phyloP scores from a whole-genome alignment of 2,329 filamentous ascomycete genomes.

The Hypoxylon sp. region DNA sequence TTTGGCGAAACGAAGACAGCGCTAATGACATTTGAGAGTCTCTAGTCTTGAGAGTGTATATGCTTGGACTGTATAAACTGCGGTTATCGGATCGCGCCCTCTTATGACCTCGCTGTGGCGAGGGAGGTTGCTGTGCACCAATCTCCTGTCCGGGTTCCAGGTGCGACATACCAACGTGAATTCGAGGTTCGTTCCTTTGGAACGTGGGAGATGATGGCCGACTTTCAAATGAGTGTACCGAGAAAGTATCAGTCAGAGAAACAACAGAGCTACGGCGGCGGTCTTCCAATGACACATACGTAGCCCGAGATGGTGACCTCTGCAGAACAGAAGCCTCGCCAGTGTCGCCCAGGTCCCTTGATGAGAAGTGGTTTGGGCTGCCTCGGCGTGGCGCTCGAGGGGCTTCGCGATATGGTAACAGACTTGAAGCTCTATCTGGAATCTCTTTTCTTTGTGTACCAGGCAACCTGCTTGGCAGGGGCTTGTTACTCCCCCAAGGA shows the following conservation, averaged over 20 bases:
- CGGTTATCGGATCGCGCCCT: conserved; percentile 52
- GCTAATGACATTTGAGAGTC: conserved; percentile 68
- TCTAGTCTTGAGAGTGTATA: conserved; percentile 71
- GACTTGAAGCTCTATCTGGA: conserved; percentile 52
- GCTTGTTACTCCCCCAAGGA: conserved; percentile 47
- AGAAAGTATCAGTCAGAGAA: conserved; percentile 69
- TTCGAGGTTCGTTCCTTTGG: conserved; percentile 33
- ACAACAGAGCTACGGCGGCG: conserved; percentile 66
- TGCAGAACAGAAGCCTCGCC: conserved; percentile 48
- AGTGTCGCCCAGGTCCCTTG: conserved; percentile 53
- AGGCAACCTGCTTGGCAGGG: conserved; percentile 42
- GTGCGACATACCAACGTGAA: conserved; percentile 26
- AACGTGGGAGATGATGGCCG: conserved; percentile 58
- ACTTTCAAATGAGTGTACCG: conserved; percentile 62
- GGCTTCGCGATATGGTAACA: conserved; percentile 53
- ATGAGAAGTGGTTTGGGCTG: conserved; percentile 57
- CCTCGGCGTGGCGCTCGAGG: conserved; percentile 55
- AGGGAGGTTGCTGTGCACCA: conserved; percentile 30
- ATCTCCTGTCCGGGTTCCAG: conserved; percentile 35
- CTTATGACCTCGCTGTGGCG: conserved; percentile 47
- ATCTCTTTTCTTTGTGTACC: conserved; percentile 44
- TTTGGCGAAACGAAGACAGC: conserved; percentile 63
- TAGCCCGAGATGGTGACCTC: conserved; percentile 61
- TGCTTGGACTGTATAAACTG: conserved; percentile 61
- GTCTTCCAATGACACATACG: conserved; percentile 66